Evolutionary conservation across 1,139 yeast species (phyloP).

Genomic region (Oligophagozyma castellii): DNA sequence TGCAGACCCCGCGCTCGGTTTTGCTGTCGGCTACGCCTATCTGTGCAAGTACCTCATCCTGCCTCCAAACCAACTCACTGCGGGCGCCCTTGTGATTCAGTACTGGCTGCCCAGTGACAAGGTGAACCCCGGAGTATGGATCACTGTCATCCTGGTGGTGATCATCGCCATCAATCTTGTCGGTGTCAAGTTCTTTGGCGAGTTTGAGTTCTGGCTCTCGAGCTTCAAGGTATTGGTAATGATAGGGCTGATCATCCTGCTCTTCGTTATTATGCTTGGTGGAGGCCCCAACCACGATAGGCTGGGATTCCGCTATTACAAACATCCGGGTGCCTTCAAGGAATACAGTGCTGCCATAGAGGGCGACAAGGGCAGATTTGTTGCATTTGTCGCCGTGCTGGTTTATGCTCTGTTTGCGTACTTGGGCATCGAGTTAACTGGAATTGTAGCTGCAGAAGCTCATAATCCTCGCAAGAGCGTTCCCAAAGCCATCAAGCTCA

Average conservation of each 20-base stretch:
- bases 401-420: constrained; percentile 68
- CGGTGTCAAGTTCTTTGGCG: constrained; percentile 46
- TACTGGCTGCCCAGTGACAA: constrained; percentile 37
- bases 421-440: constrained; percentile 64
- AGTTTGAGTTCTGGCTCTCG: constrained; percentile 56
- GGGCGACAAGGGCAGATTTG: constrained; percentile 40
- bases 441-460: constrained; percentile 68
- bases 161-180: constrained; percentile 43
- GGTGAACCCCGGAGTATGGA: constrained; percentile 42
- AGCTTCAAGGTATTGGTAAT: constrained; percentile 43
- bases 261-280: constrained; percentile 41
- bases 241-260: constrained; percentile 38
- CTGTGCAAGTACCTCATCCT: constrained; percentile 49
- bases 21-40: constrained; percentile 61
- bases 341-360: constrained; percentile 30
- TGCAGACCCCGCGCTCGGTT: constrained; percentile 58
- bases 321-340: constrained; percentile 35
- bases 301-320: constrained; percentile 37
- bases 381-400: constrained; percentile 50
- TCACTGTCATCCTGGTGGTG: constrained; percentile 30
- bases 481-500: constrained; percentile 64
- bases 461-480: constrained; percentile 61
- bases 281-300: constrained; percentile 45
- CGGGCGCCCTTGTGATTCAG: constrained; percentile 26
- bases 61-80: constrained; percentile 46